Evolutionary conservation across 352 stramenopile genomes (phyloP).

Genomic region (Pythium dissimile): DNA sequence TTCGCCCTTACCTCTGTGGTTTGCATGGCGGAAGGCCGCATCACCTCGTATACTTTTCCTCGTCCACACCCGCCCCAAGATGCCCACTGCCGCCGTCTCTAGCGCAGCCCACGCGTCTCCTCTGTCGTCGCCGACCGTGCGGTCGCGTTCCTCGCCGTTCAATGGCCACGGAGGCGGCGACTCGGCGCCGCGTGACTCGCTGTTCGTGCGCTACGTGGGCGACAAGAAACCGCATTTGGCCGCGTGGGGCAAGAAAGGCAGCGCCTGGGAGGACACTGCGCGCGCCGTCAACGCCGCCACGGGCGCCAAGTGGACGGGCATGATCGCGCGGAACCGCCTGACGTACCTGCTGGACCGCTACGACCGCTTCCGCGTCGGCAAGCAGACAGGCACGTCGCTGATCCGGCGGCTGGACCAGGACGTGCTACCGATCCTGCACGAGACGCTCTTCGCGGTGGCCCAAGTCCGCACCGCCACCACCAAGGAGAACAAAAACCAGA

Average conservation of each 20-base stretch:
- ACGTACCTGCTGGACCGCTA: conserved; percentile 2
- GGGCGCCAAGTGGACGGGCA: background rate
- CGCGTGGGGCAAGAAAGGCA: conserved; percentile 8
- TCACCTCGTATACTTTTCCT: too few species aligned
- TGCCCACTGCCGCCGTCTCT: too few species aligned
- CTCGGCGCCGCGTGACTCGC: conserved; percentile 1
- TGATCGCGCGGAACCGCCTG: conserved; percentile 3
- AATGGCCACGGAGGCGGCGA: background rate
- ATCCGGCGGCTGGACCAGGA: background rate
- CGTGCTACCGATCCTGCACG: conserved; percentile 1
- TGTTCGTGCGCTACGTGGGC: conserved; percentile 5
- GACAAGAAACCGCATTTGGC: conserved; percentile 3
- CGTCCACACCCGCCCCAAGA: too few species aligned
- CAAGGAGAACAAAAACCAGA: background rate
- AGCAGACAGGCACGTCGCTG: background rate
- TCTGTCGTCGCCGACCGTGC: too few species aligned
- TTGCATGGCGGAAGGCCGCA: too few species aligned
- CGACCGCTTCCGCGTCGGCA: conserved; percentile 1
- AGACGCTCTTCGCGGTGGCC: conserved; percentile 1
- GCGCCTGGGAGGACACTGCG: conserved; percentile 4
- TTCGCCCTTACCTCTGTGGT: too few species aligned
- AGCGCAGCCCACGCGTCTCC: too few species aligned
- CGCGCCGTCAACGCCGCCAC: background rate
- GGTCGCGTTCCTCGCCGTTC: too few species aligned
- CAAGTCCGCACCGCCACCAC: background rate